phyloP scores from a whole-genome alignment of 768 basidiomycete genomes.

The Amanita subjunquillea region DNA sequence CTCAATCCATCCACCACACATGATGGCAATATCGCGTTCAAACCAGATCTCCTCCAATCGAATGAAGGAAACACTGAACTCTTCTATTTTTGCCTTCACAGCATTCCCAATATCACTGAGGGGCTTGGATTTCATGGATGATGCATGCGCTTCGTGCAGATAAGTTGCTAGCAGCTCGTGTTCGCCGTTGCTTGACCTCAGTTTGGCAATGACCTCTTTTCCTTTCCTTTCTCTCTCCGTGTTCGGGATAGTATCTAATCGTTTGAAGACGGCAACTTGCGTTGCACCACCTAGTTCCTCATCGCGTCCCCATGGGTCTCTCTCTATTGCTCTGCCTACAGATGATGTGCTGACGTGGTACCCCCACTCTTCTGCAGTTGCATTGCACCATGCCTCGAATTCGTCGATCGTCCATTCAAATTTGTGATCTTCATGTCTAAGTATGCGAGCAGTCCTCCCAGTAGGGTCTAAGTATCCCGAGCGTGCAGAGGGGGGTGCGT shows the following conservation, averaged over 20 bases:
- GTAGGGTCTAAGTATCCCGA: slow-evolving; percentile 68
- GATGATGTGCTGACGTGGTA: slow-evolving; percentile 53
- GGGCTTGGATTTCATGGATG: slow-evolving; percentile 30
- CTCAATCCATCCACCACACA: slow-evolving; percentile 59
- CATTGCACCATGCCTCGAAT: slow-evolving; percentile 53
- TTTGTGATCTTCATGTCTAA: slow-evolving; percentile 78
- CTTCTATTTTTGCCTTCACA: slow-evolving; percentile 45
- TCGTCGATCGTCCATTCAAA: slow-evolving; percentile 83
- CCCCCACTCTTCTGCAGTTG: slow-evolving; percentile 54
- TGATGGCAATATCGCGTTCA: slow-evolving; percentile 29
- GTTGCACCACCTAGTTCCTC: slow-evolving; percentile 53
- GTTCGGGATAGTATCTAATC: slow-evolving; percentile 24
- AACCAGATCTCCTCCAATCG: slow-evolving; percentile 43
- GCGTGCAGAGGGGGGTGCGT: slow-evolving; percentile 28
- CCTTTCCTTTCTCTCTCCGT: slow-evolving; percentile 28
- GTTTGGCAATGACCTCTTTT: slow-evolving; percentile 16
- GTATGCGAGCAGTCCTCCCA: slow-evolving; percentile 57
- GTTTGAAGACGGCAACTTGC: slow-evolving; percentile 54
- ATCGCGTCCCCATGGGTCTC: slow-evolving; percentile 69
- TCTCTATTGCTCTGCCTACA: slow-evolving; percentile 48
- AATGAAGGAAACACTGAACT: slow-evolving; percentile 36
- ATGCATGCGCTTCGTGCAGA: slow-evolving; percentile 39
- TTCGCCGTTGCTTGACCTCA: slow-evolving; percentile 13
- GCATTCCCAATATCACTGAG: slow-evolving; percentile 36
- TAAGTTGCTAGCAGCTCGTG: slow-evolving; percentile 43